Evolutionary conservation across 192 early-diverging fungal species (phyloP), one percentile per base, ranked within the genome.

Genomic region (Coemansia sp.): DNA sequence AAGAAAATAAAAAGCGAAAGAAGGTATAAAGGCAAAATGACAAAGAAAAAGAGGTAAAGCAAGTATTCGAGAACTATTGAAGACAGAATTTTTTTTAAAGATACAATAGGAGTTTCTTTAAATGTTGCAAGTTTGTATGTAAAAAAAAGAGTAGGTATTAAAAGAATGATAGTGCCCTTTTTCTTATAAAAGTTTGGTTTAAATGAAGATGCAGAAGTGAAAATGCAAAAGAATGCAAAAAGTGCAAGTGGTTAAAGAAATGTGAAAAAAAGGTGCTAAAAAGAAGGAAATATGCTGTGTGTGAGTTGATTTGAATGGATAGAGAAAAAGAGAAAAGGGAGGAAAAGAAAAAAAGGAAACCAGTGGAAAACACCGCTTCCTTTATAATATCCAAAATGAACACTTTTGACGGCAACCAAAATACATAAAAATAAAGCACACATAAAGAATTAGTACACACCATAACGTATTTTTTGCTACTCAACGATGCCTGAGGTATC

Each of bases 301-400:
- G 22, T 25, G 22, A 25, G 22, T 25, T 25, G 22, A 25, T 25
- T 31, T 45, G 42, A 30, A 45, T 52, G 48, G 25, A 29, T 29
- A 59, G 61, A 60, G 59, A 29, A 14, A 32, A 29, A 29, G 25
- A 60, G 31, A 18, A 32, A 32, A 54, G 54, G 42, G 42, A 38
- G 36, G 25, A 42, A 51, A 57, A 60, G 48, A 38, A 7, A 64
- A 71, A 70, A 70, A 57, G 20, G 42, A 59, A 50, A 57, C 16
- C 16, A 32, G 32, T 7, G 29, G 31, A 31, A 31, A 32, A 22
- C 59, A 11, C 59, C 3, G 22, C 59, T 45, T 60, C 59, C 59
- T 60, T 60, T 60, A 60, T 60, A 60, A 60, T 60, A 60, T 57
- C 17, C 25, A 45, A 45, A 25, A 45, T 45, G 42, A 5, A 16